Conservation (phyloP, 2,329 filamentous ascomycete species). For the Furcasterigmium sp. region DNA sequence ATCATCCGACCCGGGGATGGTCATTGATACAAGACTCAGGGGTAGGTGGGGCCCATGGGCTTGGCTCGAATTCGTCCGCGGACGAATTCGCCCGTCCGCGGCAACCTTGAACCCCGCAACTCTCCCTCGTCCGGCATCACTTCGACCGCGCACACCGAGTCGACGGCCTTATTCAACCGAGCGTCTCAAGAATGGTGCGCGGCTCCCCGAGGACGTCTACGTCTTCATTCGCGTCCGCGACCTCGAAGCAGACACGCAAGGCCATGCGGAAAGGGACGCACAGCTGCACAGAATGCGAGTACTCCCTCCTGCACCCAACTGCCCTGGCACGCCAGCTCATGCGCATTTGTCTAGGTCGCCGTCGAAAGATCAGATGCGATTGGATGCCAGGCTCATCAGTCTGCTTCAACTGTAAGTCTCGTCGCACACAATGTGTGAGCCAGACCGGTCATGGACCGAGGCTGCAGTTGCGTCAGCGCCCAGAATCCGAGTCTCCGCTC, state of each 20-base stretch:
- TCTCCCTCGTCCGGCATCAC: slow-evolving; percentile 2
- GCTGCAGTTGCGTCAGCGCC: slow-evolving; percentile 3
- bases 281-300: slow-evolving; percentile 19
- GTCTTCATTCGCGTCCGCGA: slow-evolving; percentile 1
- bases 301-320: background rate
- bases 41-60: slow-evolving; percentile 1
- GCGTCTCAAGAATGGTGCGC: too few relatives aligned
- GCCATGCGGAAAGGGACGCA: slow-evolving; percentile 18
- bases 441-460: slow-evolving; percentile 6
- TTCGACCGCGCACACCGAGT: background rate
- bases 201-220: slow-evolving; percentile 1
- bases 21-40: too few relatives aligned
- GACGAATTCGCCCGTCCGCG: slow-evolving; percentile 9
- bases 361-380: slow-evolving; percentile 40
- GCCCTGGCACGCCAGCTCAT: background rate
- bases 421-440: slow-evolving; percentile 9
- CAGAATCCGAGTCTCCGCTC: slow-evolving; percentile 1
- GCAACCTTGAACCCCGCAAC: too few relatives aligned
- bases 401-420: slow-evolving; percentile 31
- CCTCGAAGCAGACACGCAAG: slow-evolving; percentile 8
- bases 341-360: slow-evolving; percentile 27
- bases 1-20: too few relatives aligned
- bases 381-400: slow-evolving; percentile 29
- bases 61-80: slow-evolving; percentile 13
- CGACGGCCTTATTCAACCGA: slow-evolving; percentile 1